phyloP scores from a whole-genome alignment of 2,329 filamentous ascomycete species.

The Cladophialophora psammophila region DNA sequence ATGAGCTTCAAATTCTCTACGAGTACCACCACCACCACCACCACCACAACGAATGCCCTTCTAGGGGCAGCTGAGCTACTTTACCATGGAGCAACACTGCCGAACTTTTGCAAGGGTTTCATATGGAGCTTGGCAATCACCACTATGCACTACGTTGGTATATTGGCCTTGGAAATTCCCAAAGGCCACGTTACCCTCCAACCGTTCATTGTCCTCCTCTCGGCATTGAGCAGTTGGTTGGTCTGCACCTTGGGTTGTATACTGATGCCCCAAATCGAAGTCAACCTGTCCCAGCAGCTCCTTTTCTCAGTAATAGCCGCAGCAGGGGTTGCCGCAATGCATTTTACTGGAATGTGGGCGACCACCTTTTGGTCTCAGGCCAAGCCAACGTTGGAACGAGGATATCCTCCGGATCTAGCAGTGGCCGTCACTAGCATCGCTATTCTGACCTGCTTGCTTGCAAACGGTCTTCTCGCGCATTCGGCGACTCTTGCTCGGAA shows the following conservation, averaged over 20 bases:
- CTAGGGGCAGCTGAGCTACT: slow-evolving; percentile 33
- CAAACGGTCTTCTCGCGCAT: slow-evolving; percentile 47
- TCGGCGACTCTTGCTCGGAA: slow-evolving; percentile 47
- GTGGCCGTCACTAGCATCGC: slow-evolving; percentile 45
- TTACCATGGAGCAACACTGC: slow-evolving; percentile 40
- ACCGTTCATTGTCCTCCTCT: slow-evolving; percentile 42
- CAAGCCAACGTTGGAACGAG: slow-evolving; percentile 39
- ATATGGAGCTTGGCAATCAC: slow-evolving; percentile 47
- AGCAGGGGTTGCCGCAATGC: slow-evolving; percentile 47
- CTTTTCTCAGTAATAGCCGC: slow-evolving; percentile 45
- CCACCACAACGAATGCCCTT: slow-evolving; percentile 24
- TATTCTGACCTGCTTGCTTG: slow-evolving; percentile 46
- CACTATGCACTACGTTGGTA: slow-evolving; percentile 47
- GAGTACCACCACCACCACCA: slow-evolving; percentile 11
- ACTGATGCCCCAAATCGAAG: slow-evolving; percentile 46
- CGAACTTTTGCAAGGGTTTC: slow-evolving; percentile 44
- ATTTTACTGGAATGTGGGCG: slow-evolving; percentile 47
- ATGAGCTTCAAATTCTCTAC: slow-evolving; percentile 29
- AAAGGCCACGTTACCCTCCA: slow-evolving; percentile 42
- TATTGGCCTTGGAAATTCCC: slow-evolving; percentile 44
- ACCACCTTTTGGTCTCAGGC: slow-evolving; percentile 44
- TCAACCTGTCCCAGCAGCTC: slow-evolving; percentile 44
- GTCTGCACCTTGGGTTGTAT: slow-evolving; percentile 46
- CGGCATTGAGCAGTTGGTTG: slow-evolving; percentile 46
- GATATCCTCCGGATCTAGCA: slow-evolving; percentile 45